Percentiles rank a stretch among this genome's conserved stretches.
Conservation (phyloP, 768 basidiomycete species). For the Phanerochaete carnosa region DNA sequence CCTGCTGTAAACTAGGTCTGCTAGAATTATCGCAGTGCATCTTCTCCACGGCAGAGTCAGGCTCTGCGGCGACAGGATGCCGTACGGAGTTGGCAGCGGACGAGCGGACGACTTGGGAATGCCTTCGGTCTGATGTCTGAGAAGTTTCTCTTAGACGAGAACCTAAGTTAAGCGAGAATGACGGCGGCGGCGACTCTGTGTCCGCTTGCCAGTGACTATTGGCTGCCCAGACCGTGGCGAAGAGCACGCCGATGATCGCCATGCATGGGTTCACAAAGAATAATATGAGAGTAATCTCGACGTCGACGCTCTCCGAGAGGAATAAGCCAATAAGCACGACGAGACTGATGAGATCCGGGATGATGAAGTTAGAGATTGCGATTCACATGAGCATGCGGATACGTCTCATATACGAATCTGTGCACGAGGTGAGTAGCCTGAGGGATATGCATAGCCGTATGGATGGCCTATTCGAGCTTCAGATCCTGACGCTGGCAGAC, state of each 20-base stretch:
- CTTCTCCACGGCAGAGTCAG: too few species aligned
- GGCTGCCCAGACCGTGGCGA: conserved; percentile 2
- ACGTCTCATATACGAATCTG: not conserved
- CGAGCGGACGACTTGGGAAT: too few species aligned
- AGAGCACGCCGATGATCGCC: conserved; percentile 1
- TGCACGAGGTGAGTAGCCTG: not conserved
- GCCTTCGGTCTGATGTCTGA: too few species aligned
- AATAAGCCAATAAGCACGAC: not conserved
- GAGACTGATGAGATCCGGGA: conserved; percentile 1
- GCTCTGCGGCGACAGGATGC: too few species aligned
- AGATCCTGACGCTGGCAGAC: not conserved
- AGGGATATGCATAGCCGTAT: not conserved
- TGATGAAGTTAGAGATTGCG: conserved; percentile 5
- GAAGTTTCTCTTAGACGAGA: too few species aligned
- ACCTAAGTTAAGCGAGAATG: too few species aligned
- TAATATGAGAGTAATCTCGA: not conserved
- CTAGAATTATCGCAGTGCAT: too few species aligned
- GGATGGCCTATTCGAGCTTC: not conserved
- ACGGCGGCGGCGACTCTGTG: not conserved
- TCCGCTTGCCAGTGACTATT: not conserved
- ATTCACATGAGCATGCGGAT: conserved; percentile 2
- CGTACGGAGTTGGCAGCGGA: too few species aligned
- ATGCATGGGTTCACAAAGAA: not conserved
- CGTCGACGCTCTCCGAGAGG: not conserved
- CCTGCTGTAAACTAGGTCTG: too few species aligned